Evolutionary conservation across 768 basidiomycete genomes (phyloP).

Genomic region (Mycena polygramma): DNA sequence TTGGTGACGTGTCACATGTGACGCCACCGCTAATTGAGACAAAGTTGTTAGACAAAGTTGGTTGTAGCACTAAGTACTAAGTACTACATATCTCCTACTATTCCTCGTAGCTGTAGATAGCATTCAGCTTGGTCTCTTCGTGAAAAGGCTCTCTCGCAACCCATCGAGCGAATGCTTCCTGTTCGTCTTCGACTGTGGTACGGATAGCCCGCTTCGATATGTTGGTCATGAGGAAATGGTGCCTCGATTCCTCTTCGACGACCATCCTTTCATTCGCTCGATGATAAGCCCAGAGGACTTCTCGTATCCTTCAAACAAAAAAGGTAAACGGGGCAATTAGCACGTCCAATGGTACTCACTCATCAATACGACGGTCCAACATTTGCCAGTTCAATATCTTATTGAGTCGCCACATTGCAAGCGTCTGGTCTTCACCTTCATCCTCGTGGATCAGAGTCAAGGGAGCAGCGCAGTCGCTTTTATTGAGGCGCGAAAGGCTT

Average conservation of each 20-base stretch:
- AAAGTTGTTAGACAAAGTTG: no score
- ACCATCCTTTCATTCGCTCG: constrained; percentile 24
- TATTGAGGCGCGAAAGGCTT: background rate
- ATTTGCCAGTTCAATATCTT: constrained; percentile 28
- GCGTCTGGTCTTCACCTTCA: background rate
- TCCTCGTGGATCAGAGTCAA: background rate
- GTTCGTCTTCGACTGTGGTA: constrained; percentile 13
- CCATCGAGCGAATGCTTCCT: constrained; percentile 18
- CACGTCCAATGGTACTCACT: constrained; percentile 3
- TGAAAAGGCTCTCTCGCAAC: background rate
- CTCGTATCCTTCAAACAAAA: background rate
- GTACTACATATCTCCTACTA: no score
- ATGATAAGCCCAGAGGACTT: constrained; percentile 23
- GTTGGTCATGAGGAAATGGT: background rate
- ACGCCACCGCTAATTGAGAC: no score
- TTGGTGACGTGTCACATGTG: no score
- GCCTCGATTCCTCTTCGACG: background rate
- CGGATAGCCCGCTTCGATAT: constrained; percentile 24
- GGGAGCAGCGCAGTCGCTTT: background rate
- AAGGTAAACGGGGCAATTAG: no score
- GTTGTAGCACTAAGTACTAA: no score
- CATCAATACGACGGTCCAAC: constrained; percentile 34
- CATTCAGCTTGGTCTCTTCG: background rate
- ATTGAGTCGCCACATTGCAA: background rate
- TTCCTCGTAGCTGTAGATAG: background rate